Percentiles rank a stretch among this genome's conserved stretches.
Evolutionary conservation across 441 rosid genomes (phyloP).

Genomic region (California macrophylla): DNA sequence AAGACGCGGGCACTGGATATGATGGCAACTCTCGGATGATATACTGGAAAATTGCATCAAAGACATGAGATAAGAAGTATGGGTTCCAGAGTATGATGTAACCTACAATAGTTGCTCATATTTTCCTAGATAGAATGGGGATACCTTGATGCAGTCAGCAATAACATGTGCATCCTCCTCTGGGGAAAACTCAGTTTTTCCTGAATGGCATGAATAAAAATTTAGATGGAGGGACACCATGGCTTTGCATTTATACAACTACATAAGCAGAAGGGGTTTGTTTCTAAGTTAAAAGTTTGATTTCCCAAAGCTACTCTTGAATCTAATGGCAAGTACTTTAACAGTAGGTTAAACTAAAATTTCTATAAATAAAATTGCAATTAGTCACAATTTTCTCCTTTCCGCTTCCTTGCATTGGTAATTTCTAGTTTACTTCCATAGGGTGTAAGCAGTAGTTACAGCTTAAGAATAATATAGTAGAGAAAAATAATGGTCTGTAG

Average conservation of each 20-base stretch:
- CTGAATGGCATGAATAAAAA: conserved; percentile 37
- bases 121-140: conserved; percentile 14
- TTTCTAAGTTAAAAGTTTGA: conserved; percentile 5
- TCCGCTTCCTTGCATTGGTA: neutral
- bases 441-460: neutral
- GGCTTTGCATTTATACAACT: conserved; percentile 10
- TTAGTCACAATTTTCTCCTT: neutral
- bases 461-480: neutral
- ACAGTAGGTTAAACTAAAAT: neutral
- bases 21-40: conserved; percentile 93
- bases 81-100: conserved; percentile 11
- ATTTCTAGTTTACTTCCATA: neutral
- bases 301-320: conserved; percentile 6
- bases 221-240: neutral
- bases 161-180: conserved; percentile 86
- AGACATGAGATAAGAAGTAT: conserved; percentile 19
- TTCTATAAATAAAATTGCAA: neutral
- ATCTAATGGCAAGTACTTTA: neutral
- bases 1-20: conserved; percentile 96
- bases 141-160: conserved; percentile 94
- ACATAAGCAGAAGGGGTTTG: conserved; percentile 1
- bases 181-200: conserved; percentile 58
- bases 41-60: conserved; percentile 46
- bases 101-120: conserved; percentile 14
- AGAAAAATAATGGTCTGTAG: neutral